A percentile compares a stretch with the other conserved stretches of the same genome.
phyloP scores from a whole-genome alignment of 768 basidiomycete genomes.

The Tricholoma sp. region DNA sequence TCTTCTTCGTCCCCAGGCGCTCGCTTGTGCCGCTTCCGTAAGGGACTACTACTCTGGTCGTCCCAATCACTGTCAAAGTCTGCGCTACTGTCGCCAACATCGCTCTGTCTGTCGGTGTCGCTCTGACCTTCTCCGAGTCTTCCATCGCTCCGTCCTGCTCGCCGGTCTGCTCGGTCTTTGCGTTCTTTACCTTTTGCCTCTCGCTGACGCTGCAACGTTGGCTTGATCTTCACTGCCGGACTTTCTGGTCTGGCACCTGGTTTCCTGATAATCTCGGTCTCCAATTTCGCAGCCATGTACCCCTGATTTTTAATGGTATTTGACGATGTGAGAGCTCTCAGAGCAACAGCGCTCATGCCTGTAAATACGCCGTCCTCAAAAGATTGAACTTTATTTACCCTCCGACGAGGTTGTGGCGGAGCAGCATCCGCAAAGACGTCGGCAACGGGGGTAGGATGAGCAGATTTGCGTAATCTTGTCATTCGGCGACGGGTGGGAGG shows the following conservation, averaged over 20 bases:
- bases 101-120: constrained; percentile 27
- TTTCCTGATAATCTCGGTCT: constrained; percentile 66
- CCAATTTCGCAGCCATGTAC: constrained; percentile 53
- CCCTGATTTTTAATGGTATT: constrained; percentile 74
- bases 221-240: constrained; percentile 69
- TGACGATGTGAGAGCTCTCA: constrained; percentile 63
- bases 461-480: constrained; percentile 42
- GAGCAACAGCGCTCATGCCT: constrained; percentile 63
- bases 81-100: constrained; percentile 19
- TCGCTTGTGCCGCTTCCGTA: constrained; percentile 39
- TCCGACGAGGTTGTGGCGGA: constrained; percentile 39
- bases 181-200: constrained; percentile 55
- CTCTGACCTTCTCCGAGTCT: constrained; percentile 9
- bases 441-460: constrained; percentile 23
- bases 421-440: constrained; percentile 35
- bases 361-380: constrained; percentile 41
- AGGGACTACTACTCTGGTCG: constrained; percentile 14
- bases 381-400: constrained; percentile 23
- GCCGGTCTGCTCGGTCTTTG: constrained; percentile 53
- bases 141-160: constrained; percentile 45
- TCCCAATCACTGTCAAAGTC: constrained; percentile 21
- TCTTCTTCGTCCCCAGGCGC: constrained; percentile 82
- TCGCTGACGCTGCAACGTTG: constrained; percentile 58
- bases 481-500: constrained; percentile 38
- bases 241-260: constrained; percentile 72